These are phyloP conservation scores for Ulota crispa DNA, from an alignment of 225 moss, liverwort and hornwort genomes.

Conservation along the genomic window DNA sequence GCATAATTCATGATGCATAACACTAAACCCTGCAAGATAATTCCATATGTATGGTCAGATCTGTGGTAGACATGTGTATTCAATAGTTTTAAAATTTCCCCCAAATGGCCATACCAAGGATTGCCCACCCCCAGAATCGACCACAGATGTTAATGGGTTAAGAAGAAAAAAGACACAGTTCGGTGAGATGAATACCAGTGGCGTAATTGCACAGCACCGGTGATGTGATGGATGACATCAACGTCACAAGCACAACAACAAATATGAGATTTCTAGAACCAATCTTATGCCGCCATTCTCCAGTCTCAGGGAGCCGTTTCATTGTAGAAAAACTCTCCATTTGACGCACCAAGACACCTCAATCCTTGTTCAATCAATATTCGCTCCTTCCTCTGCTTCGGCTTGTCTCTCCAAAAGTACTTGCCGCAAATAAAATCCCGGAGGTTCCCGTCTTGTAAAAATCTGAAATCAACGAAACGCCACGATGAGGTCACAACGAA, in stretches of 20 bases:
- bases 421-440: not conserved
- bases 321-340: not conserved
- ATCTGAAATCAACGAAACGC: conserved; percentile 6
- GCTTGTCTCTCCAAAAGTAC: not conserved
- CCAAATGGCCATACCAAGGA: too few relatives aligned
- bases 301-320: not conserved
- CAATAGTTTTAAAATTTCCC: too few relatives aligned
- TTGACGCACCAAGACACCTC: not conserved
- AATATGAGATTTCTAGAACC: conserved; percentile 3
- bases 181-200: conserved; percentile 24
- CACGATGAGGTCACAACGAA: conserved; percentile 10
- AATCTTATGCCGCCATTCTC: conserved; percentile 1
- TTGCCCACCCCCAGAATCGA: too few relatives aligned
- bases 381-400: not conserved
- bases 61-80: too few relatives aligned
- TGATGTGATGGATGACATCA: conserved; percentile 17
- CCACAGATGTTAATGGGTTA: too few relatives aligned
- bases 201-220: conserved; percentile 41
- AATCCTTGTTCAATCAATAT: conserved; percentile 3
- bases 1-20: too few relatives aligned
- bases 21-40: too few relatives aligned
- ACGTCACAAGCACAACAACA: conserved; percentile 16
- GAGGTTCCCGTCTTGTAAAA: not conserved
- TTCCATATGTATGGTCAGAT: too few relatives aligned
- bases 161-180: not conserved